These are phyloP conservation scores for Mycena albidolilacea DNA, from an alignment of 768 basidiomycete species.

Conservation along the genomic window DNA sequence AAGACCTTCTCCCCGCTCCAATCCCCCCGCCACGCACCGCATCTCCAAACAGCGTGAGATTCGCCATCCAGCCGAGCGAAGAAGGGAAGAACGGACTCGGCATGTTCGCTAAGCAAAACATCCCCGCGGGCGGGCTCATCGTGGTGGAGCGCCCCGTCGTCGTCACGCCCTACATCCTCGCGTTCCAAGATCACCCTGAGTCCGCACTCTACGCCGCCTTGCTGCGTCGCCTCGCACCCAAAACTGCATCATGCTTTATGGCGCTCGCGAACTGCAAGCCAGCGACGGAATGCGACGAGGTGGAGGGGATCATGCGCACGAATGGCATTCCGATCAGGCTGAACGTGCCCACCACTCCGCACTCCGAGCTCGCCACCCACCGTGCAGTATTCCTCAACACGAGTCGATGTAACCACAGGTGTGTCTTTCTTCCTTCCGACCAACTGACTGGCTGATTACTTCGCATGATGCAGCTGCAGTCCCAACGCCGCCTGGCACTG, in stretches of 20 bases:
- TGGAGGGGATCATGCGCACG: slow-evolving; percentile 48
- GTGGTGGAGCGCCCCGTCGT: slow-evolving; percentile 56
- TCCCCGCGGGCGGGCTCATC: slow-evolving; percentile 42
- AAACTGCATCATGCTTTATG: slow-evolving; percentile 47
- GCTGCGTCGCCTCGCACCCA: slow-evolving; percentile 45
- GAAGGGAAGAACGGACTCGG: slow-evolving; percentile 44
- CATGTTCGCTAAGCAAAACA: slow-evolving; percentile 42
- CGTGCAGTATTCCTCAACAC: slow-evolving; percentile 53
- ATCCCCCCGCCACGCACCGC: background rate
- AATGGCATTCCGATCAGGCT: slow-evolving; percentile 52
- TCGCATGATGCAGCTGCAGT: slow-evolving; percentile 48
- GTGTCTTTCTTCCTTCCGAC: background rate
- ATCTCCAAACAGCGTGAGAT: background rate
- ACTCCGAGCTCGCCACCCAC: slow-evolving; percentile 47
- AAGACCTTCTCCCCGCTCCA: slow-evolving; percentile 42
- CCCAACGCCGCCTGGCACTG: slow-evolving; percentile 58
- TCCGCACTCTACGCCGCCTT: slow-evolving; percentile 51
- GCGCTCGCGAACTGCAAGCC: slow-evolving; percentile 43
- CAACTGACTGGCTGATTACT: background rate
- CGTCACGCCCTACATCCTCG: slow-evolving; percentile 53
- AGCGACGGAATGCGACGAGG: slow-evolving; percentile 30
- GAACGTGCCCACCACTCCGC: slow-evolving; percentile 41
- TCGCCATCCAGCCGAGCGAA: slow-evolving; percentile 32
- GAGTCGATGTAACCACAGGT: slow-evolving; percentile 60
- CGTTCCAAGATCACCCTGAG: slow-evolving; percentile 30